These are phyloP conservation scores for Hortaea werneckii DNA, from an alignment of 2,329 filamentous ascomycete species.

Conservation along the genomic window DNA sequence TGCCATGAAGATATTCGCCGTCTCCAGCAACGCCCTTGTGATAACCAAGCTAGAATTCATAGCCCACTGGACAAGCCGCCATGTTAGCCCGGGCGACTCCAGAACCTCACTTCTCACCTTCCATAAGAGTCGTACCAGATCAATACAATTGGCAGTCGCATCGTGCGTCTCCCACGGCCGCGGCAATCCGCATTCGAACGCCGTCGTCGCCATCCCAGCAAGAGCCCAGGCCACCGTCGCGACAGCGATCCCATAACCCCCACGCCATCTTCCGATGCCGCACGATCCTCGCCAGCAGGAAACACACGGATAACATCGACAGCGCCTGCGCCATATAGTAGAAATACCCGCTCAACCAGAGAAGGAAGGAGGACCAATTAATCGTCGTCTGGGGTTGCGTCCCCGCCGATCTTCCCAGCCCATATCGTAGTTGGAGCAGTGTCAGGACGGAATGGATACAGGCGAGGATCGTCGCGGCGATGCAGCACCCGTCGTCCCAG, in stretches of 20 bases:
- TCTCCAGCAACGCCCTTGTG: conserved; percentile 13
- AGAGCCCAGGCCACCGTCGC: conserved; percentile 10
- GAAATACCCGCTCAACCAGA: conserved; percentile 12
- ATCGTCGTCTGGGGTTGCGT: conserved; percentile 1
- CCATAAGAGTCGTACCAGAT: neutral
- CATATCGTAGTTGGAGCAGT: conserved; percentile 12
- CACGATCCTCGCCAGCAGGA: conserved; percentile 18
- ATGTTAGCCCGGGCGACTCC: too few species aligned
- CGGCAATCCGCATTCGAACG: conserved; percentile 17
- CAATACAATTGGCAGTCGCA: conserved; percentile 10
- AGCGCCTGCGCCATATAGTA: conserved; percentile 11
- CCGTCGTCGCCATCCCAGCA: conserved; percentile 7
- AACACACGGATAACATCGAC: conserved; percentile 17
- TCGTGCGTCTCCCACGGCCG: conserved; percentile 12
- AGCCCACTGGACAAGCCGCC: conserved; percentile 4
- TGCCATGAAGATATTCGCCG: conserved; percentile 12
- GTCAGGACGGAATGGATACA: conserved; percentile 9
- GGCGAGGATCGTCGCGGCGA: conserved; percentile 14
- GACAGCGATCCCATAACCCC: conserved; percentile 10
- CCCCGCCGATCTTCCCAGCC: conserved; percentile 11
- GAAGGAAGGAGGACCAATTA: conserved; percentile 6
- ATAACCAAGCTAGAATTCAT: conserved; percentile 11
- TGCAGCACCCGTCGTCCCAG: conserved; percentile 18
- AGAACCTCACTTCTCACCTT: neutral
- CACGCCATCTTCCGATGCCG: conserved; percentile 9